phyloP scores from a whole-genome alignment of 768 basidiomycete genomes.

The Pseudohyphozyma bogoriensis region DNA sequence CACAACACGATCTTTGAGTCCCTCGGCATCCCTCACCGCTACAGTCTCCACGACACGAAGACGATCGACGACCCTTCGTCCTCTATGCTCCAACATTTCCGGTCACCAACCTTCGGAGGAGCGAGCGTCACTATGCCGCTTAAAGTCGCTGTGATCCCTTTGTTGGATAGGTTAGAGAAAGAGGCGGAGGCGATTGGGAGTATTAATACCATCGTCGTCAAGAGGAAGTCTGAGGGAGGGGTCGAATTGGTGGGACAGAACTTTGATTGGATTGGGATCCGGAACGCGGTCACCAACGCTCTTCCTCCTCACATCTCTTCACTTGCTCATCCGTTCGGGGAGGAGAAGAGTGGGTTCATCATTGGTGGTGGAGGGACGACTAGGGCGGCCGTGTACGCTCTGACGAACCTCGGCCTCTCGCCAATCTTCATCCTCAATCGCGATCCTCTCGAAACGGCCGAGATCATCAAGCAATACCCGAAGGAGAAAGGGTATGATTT shows the following conservation, averaged over 20 bases:
- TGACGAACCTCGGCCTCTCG: slow-evolving; percentile 15
- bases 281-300: slow-evolving; percentile 4
- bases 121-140: slow-evolving; percentile 31
- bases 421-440: slow-evolving; percentile 30
- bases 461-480: not conserved
- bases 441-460: slow-evolving; percentile 18
- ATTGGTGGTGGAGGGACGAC: slow-evolving; percentile 32
- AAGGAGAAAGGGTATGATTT: slow-evolving; percentile 9
- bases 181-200: slow-evolving; percentile 25
- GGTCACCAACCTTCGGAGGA: slow-evolving; percentile 1
- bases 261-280: slow-evolving; percentile 25
- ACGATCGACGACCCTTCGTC: not conserved
- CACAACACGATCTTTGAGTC: slow-evolving; percentile 26
- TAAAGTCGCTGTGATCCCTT: slow-evolving; percentile 23
- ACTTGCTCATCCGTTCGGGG: slow-evolving; percentile 1
- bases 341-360: slow-evolving; percentile 11
- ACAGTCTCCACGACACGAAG: slow-evolving; percentile 13
- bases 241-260: slow-evolving; percentile 27
- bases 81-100: not conserved
- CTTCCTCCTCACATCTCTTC: not conserved
- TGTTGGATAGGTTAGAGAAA: slow-evolving; percentile 22
- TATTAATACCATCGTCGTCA: slow-evolving; percentile 31
- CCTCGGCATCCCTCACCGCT: slow-evolving; percentile 10
- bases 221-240: not conserved
- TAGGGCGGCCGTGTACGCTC: slow-evolving; percentile 30